phyloP scores from a whole-genome alignment of 73 alveolate genomes.

The Blepharisma stoltei region DNA sequence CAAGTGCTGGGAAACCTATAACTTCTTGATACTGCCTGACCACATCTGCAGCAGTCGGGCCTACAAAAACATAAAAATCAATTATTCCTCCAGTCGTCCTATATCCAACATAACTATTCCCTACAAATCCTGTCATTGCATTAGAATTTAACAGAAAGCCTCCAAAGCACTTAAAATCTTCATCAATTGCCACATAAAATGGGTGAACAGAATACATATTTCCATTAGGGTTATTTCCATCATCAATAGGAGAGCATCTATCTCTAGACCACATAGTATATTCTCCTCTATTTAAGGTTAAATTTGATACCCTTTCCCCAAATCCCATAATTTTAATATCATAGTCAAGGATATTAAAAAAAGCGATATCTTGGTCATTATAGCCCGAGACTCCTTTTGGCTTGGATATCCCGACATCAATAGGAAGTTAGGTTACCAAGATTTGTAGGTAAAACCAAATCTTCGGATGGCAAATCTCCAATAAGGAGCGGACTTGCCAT shows the following conservation, averaged over 20 bases:
- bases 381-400: no score
- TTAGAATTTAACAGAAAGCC: slow-evolving; percentile 26
- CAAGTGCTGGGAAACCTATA: slow-evolving; percentile 65
- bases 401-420: no score
- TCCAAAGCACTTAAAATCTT: not conserved
- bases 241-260: slow-evolving; percentile 21
- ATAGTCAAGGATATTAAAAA: not conserved
- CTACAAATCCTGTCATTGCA: slow-evolving; percentile 24
- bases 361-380: slow-evolving; percentile 2
- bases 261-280: slow-evolving; percentile 32
- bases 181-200: slow-evolving; percentile 29
- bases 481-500: no score
- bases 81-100: slow-evolving; percentile 58
- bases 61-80: slow-evolving; percentile 61
- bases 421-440: no score
- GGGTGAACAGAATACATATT: slow-evolving; percentile 26
- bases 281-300: not conserved
- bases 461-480: no score
- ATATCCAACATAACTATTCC: not conserved
- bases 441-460: no score
- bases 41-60: slow-evolving; percentile 50
- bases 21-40: slow-evolving; percentile 45
- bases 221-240: slow-evolving; percentile 16
- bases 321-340: slow-evolving; percentile 15
- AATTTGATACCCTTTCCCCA: slow-evolving; percentile 16